phyloP scores from a whole-genome alignment of 78 protist species.

The Anaeramoeba ignava region DNA sequence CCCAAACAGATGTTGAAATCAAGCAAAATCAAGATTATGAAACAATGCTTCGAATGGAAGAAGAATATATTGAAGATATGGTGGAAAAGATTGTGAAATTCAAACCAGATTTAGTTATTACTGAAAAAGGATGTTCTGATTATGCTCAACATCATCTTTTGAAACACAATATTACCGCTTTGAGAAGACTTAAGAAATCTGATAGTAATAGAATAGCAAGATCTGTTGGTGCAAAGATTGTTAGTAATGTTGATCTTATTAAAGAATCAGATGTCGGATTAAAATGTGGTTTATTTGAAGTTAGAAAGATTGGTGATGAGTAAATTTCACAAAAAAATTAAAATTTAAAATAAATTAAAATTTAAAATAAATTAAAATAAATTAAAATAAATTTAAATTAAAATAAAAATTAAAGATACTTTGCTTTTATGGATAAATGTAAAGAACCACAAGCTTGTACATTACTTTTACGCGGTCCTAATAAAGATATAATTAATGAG shows the following conservation, averaged over 20 bases:
- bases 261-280: too few relatives aligned
- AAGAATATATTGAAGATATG: conserved; percentile 66
- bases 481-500: conserved; percentile 95
- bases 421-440: conserved; percentile 89
- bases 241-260: too few relatives aligned
- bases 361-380: too few relatives aligned
- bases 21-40: conserved; percentile 68
- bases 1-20: conserved; percentile 78
- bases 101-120: conserved; percentile 95
- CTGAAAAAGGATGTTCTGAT: conserved; percentile 94
- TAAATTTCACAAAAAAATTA: not conserved
- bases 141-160: conserved; percentile 13
- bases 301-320: conserved; percentile 90
- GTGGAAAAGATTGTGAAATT: conserved; percentile 67
- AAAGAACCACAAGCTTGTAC: conserved; percentile 95
- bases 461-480: conserved; percentile 93
- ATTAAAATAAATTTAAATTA: too few relatives aligned
- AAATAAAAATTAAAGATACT: too few relatives aligned
- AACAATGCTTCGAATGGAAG: conserved; percentile 72
- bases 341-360: not conserved
- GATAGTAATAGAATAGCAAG: too few relatives aligned
- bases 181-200: conserved; percentile 82
- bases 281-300: conserved; percentile 48
- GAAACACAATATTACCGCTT: conserved; percentile 42
- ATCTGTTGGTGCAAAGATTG: conserved; percentile 93